Percentiles rank a stretch among this genome's conserved stretches.
Evolutionary conservation across 176 grass and related monocot genomes (phyloP).

Genomic region (Cenchrus americanus): DNA sequence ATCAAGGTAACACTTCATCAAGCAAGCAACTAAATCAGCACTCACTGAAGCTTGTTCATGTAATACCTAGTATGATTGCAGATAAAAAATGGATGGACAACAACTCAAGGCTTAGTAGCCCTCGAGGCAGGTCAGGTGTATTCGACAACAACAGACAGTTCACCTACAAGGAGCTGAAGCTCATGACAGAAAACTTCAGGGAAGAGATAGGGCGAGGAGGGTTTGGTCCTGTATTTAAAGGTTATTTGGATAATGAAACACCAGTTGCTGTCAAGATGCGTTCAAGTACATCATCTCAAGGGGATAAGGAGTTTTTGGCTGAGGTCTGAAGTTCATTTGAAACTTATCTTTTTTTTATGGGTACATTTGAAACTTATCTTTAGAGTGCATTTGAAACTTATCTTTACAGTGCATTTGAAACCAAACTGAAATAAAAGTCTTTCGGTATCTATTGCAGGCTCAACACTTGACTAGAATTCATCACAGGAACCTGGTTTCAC

Average conservation of each 20-base stretch:
- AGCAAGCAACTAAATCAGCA: neutral
- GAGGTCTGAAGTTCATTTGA: slow-evolving; percentile 53
- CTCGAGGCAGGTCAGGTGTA: neutral
- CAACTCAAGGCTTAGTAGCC: slow-evolving; percentile 14
- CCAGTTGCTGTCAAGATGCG: slow-evolving; percentile 76
- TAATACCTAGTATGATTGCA: neutral
- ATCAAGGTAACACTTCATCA: slow-evolving; percentile 29
- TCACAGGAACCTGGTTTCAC: slow-evolving; percentile 70
- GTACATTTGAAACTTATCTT: slow-evolving; percentile 4
- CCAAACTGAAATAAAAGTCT: neutral
- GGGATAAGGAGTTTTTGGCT: slow-evolving; percentile 58
- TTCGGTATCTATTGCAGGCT: slow-evolving; percentile 46
- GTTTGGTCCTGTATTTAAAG: slow-evolving; percentile 71
- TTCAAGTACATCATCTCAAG: slow-evolving; percentile 54
- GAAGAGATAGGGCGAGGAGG: slow-evolving; percentile 71
- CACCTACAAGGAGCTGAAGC: slow-evolving; percentile 66
- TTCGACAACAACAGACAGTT: slow-evolving; percentile 52
- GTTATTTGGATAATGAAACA: slow-evolving; percentile 58
- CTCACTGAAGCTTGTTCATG: neutral
- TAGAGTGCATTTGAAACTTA: neutral
- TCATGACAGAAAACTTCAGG: slow-evolving; percentile 65
- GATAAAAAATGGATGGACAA: slow-evolving; percentile 34
- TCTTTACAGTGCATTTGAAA: neutral
- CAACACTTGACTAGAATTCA: slow-evolving; percentile 68
- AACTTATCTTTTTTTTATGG: slow-evolving; percentile 10